A percentile compares a stretch with the other conserved stretches of the same genome.
Conservation (phyloP, 2,329 filamentous ascomycete genomes). For the Colletotrichum chrysophilum region DNA sequence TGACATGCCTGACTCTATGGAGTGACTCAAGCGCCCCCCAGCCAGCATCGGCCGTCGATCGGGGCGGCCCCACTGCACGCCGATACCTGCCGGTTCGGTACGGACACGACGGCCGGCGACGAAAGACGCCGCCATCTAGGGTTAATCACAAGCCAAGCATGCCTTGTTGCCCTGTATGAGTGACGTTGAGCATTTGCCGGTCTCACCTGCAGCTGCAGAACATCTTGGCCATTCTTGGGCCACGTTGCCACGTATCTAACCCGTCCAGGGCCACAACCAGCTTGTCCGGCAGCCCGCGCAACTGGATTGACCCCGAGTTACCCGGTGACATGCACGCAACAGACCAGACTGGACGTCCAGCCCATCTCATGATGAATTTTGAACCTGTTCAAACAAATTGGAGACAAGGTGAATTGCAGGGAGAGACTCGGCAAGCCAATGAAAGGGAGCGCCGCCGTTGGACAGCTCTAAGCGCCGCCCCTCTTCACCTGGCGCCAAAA, state of each 20-base stretch:
- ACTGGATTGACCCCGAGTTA: background rate
- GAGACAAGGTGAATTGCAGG: background rate
- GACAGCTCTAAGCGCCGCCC: constrained; percentile 19
- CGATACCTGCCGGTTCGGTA: background rate
- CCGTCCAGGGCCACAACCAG: background rate
- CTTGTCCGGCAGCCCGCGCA: background rate
- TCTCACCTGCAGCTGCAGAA: background rate
- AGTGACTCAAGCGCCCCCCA: background rate
- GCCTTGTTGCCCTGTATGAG: background rate
- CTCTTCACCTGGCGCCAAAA: constrained; percentile 18
- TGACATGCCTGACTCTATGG: no score
- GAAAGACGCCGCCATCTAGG: background rate
- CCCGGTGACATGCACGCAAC: background rate
- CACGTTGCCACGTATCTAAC: background rate
- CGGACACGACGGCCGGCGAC: background rate
- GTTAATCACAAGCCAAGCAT: background rate
- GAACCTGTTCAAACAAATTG: background rate
- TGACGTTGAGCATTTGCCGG: background rate
- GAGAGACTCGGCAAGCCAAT: background rate
- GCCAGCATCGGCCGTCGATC: background rate
- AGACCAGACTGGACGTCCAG: background rate
- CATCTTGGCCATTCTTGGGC: background rate
- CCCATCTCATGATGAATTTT: background rate
- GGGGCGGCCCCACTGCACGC: background rate
- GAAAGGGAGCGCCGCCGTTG: background rate